Conservation (phyloP, 2,329 filamentous ascomycete genomes). For the Xylaria sp. region DNA sequence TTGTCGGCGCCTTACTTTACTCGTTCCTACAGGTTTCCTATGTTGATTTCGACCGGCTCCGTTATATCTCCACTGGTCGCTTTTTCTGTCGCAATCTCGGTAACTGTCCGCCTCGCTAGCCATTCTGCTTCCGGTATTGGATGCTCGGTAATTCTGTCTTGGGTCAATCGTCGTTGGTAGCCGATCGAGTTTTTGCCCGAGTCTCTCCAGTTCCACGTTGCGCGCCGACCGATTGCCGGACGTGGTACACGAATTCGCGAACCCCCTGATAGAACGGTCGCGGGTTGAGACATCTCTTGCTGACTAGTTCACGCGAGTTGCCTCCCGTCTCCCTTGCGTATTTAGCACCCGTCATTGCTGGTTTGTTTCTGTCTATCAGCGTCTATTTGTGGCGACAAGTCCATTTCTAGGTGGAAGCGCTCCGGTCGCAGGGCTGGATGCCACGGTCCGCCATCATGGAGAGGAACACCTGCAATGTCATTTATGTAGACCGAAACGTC, state of each 20-base stretch:
- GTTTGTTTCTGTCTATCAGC: slow-evolving; percentile 2
- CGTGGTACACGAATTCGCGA: slow-evolving; percentile 41
- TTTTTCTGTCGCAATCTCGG: slow-evolving; percentile 40
- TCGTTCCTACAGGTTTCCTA: slow-evolving; percentile 37
- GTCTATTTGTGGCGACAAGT: slow-evolving; percentile 41
- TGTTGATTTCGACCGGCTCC: slow-evolving; percentile 44
- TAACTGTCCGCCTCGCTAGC: slow-evolving; percentile 35
- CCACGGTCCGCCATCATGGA: slow-evolving; percentile 67
- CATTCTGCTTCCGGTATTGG: slow-evolving; percentile 38
- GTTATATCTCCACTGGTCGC: slow-evolving; percentile 38
- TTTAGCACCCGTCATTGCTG: slow-evolving; percentile 5
- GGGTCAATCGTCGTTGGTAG: slow-evolving; percentile 43
- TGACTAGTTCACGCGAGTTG: slow-evolving; percentile 36
- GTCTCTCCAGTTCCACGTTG: slow-evolving; percentile 41
- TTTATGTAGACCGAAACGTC: slow-evolving; percentile 68
- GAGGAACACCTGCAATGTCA: slow-evolving; percentile 65
- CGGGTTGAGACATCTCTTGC: slow-evolving; percentile 41
- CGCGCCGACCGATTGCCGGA: slow-evolving; percentile 40
- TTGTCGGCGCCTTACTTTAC: slow-evolving; percentile 19
- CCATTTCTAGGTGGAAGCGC: slow-evolving; percentile 59
- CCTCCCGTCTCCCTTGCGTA: slow-evolving; percentile 21
- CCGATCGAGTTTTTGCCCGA: slow-evolving; percentile 41
- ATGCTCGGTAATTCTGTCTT: slow-evolving; percentile 41
- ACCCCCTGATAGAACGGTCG: slow-evolving; percentile 30
- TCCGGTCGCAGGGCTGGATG: slow-evolving; percentile 71